Evolutionary conservation across 768 basidiomycete species (phyloP).

Genomic region (Lactifluus hygrophoroides): DNA sequence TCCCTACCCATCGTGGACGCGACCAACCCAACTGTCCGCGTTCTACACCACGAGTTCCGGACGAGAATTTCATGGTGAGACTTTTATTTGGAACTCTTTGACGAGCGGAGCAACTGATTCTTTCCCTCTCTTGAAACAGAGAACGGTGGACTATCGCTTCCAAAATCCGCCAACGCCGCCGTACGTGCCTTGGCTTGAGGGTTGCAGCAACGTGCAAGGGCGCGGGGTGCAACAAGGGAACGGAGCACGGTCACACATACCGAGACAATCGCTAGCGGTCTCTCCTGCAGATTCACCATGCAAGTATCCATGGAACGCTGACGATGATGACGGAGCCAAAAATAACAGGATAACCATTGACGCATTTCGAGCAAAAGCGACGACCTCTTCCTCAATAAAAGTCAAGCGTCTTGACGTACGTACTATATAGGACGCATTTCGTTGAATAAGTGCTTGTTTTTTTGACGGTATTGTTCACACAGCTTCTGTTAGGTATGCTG

Average conservation of each 20-base stretch:
- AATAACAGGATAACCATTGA: background rate
- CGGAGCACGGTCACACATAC: background rate
- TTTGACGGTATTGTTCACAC: background rate
- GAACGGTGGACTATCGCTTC: background rate
- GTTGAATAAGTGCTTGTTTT: background rate
- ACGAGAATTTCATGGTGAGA: constrained; percentile 6
- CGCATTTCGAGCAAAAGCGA: background rate
- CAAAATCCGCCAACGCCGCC: background rate
- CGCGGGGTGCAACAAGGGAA: background rate
- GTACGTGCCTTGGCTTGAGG: too few species aligned
- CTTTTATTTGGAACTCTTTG: too few species aligned
- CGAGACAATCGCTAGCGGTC: background rate
- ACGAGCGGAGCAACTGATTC: too few species aligned
- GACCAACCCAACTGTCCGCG: background rate
- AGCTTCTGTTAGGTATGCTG: constrained; percentile 1
- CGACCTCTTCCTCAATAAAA: background rate
- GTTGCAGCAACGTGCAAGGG: too few species aligned
- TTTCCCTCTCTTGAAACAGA: too few species aligned
- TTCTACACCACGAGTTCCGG: background rate
- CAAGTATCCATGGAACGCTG: background rate
- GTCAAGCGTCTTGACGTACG: background rate
- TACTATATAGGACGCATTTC: background rate
- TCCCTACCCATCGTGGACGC: background rate
- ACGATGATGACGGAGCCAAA: background rate
- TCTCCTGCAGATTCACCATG: too few species aligned